Percentiles rank a stretch among this genome's conserved stretches.
Conservation (phyloP, 176 grass and related monocot species). For the Miscanthus lutarioriparius region DNA sequence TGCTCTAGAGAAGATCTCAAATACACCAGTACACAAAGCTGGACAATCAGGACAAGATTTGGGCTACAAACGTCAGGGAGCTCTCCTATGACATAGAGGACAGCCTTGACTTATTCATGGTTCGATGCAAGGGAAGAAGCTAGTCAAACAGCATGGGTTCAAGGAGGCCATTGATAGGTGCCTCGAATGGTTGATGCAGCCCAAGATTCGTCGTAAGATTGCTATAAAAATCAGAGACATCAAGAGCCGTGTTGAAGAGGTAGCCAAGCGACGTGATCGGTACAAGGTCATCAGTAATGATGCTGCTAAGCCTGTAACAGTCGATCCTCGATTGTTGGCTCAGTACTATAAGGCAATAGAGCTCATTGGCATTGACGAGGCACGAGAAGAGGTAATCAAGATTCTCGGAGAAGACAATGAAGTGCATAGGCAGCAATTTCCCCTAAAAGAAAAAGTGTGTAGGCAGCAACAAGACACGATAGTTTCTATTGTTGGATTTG, state of each 20-base stretch:
- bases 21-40: neutral
- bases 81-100: slow-evolving; percentile 28
- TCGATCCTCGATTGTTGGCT: neutral
- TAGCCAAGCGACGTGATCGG: neutral
- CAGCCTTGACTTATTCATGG: neutral
- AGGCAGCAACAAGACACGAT: neutral
- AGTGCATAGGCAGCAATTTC: neutral
- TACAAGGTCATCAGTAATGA: neutral
- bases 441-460: too few species aligned
- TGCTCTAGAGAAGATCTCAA: neutral
- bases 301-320: neutral
- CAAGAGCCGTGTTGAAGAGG: neutral
- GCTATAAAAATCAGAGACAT: neutral
- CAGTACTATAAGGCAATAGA: neutral
- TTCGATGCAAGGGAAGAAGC: neutral
- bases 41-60: neutral
- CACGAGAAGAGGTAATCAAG: neutral
- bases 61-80: neutral
- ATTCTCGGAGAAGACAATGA: neutral
- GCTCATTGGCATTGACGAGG: neutral
- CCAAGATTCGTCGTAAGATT: neutral
- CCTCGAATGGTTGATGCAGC: neutral
- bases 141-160: neutral
- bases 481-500: neutral
- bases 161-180: neutral